Evolutionary conservation across 2,329 filamentous ascomycete genomes (phyloP).

Genomic region (Nannizzia gypsea): DNA sequence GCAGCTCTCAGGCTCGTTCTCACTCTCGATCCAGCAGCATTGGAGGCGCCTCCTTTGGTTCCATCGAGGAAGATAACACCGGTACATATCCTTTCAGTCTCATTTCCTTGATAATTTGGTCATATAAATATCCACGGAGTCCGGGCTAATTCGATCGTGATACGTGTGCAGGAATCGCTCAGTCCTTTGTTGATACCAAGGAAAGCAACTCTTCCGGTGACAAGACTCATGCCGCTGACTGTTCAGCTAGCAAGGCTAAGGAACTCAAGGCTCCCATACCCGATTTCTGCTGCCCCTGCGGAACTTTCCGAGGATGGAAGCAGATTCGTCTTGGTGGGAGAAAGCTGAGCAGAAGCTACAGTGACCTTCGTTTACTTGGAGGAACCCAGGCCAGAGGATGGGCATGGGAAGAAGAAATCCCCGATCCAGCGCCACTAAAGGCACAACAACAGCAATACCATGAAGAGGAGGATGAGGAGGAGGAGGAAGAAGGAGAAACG

Average conservation of each 20-base stretch:
- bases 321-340: constrained; percentile 34
- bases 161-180: constrained; percentile 27
- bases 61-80: constrained; percentile 34
- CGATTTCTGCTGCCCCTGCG: constrained; percentile 37
- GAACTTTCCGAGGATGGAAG: constrained; percentile 36
- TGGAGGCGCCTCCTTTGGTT: constrained; percentile 32
- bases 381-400: constrained; percentile 28
- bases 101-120: neutral
- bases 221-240: constrained; percentile 17
- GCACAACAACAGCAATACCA: constrained; percentile 15
- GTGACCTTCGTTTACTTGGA: constrained; percentile 29
- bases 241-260: constrained; percentile 23
- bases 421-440: constrained; percentile 15
- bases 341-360: constrained; percentile 34
- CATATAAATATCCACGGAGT: neutral
- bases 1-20: constrained; percentile 26
- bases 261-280: constrained; percentile 18
- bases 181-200: constrained; percentile 34
- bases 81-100: constrained; percentile 16
- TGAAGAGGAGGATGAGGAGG: constrained; percentile 13
- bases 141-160: neutral
- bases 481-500: neutral
- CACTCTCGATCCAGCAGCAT: constrained; percentile 30
- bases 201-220: constrained; percentile 16
- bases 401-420: constrained; percentile 28